Evolutionary conservation across 2,329 filamentous ascomycete species (phyloP), one percentile per base, ranked within the genome.

Genomic region (Aureobasidium sp.): DNA sequence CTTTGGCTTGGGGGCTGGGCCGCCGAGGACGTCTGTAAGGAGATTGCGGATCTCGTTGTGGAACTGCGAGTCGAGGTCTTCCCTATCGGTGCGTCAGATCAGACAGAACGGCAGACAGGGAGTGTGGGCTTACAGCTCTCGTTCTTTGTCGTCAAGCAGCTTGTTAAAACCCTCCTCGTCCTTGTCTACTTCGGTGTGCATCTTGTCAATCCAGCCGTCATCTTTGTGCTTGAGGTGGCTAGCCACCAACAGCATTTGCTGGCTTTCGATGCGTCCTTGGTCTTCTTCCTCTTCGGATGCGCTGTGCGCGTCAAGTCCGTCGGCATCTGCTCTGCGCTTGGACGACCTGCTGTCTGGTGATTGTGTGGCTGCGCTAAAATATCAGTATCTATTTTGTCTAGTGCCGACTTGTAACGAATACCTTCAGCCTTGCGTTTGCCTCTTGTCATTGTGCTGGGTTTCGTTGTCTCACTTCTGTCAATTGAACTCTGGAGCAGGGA

Each of bases 51-150:
- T 44, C 3, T 61, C 27, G 32, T 52, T 52, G 37, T 61, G 57
- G 8, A 61, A 61, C 2, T 61, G 36, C 15, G 48, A 47, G 41
- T 52, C 48, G 44, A 71, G 32, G 62, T 72, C 27, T 66, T 64
- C 12, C 68, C 71, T 53, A 73, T 78, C 34, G 73, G 77, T 52
- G 78, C 78, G 3, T 44, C 66, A 71, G 10, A 23, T 1, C 3
- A 53, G 67, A 53, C 44, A 53, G 65, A 77, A 53, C 78, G 2
- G 72, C 76, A 70, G 64, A 78, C 1, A 15, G 46, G 42, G n/a
- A 13, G 23, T 7, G 20, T 17, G 10, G 46, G 73, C 70, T 67
- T 69, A 75, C 53, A 44, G 52, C 47, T 60, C 44, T 13, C 53
- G 53, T 39, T 44, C 56, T 15, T 48, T 55, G 15, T 62, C 50